Conservation (phyloP, 345 rosid genomes). For the Acer negundo region DNA sequence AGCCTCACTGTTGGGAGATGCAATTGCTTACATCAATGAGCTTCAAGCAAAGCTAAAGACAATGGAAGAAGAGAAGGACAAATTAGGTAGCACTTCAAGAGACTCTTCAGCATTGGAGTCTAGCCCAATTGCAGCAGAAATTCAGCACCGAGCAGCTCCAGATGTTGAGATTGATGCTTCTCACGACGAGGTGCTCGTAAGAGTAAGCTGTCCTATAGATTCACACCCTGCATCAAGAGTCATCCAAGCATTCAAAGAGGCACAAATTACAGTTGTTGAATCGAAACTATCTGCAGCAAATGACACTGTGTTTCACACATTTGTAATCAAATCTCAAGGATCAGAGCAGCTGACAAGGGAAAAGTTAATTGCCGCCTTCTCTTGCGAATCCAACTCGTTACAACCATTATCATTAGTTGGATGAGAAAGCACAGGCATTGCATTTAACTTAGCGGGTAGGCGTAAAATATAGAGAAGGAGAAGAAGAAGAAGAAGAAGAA, state of each 20-base stretch:
- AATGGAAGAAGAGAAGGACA: conserved; percentile 75
- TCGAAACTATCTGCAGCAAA: conserved; percentile 67
- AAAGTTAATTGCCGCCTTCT: conserved; percentile 68
- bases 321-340: conserved; percentile 71
- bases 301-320: conserved; percentile 67
- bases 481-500: conserved; percentile 43
- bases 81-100: conserved; percentile 45
- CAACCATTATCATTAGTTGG: conserved; percentile 61
- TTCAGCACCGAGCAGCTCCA: conserved; percentile 27
- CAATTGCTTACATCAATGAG: conserved; percentile 91
- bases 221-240: conserved; percentile 81
- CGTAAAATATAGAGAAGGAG: conserved; percentile 32
- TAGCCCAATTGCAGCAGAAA: conserved; percentile 30
- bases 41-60: conserved; percentile 80
- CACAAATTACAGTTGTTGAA: conserved; percentile 59
- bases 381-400: conserved; percentile 44
- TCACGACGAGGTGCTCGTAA: conserved; percentile 65
- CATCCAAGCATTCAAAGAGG: conserved; percentile 72
- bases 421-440: conserved; percentile 28
- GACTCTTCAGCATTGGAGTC: conserved; percentile 37
- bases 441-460: conserved; percentile 41
- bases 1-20: conserved; percentile 92
- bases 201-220: conserved; percentile 72
- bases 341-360: conserved; percentile 83
- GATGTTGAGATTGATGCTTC: conserved; percentile 65